Evolutionary conservation across 805 yeast species (phyloP).

Genomic region (Ogataea chonburiensis): DNA sequence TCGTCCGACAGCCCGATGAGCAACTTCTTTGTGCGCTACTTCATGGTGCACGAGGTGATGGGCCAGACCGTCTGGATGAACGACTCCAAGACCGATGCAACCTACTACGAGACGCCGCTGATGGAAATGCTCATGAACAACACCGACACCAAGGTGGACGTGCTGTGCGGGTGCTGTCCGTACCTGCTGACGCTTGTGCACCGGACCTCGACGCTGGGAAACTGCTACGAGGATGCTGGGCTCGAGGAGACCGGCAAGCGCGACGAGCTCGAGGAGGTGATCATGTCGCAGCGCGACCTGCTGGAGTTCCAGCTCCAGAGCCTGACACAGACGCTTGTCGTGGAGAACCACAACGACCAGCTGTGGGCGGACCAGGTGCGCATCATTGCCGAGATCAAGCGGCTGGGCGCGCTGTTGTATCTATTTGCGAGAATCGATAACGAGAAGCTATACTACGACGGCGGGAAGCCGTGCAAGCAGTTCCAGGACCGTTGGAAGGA

Average conservation of each 20-base stretch:
- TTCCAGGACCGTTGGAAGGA: constrained; percentile 14
- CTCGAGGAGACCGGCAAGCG: constrained; percentile 21
- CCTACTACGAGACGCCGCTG: constrained; percentile 28
- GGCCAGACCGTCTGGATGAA: constrained; percentile 43
- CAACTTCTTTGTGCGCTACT: constrained; percentile 38
- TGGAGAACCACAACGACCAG: constrained; percentile 15
- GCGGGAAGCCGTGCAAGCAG: constrained; percentile 9
- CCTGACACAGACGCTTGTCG: constrained; percentile 28
- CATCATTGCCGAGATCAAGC: constrained; percentile 39
- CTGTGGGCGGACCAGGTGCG: constrained; percentile 25
- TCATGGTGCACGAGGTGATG: constrained; percentile 44
- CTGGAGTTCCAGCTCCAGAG: constrained; percentile 28
- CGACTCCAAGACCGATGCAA: constrained; percentile 6
- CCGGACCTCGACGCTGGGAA: constrained; percentile 37
- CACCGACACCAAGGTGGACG: constrained; percentile 38
- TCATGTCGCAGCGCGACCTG: constrained; percentile 29
- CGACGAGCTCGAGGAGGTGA: constrained; percentile 21
- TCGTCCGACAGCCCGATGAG: constrained; percentile 33
- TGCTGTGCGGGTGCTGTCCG: constrained; percentile 42
- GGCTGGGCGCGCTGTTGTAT: constrained; percentile 36
- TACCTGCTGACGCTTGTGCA: constrained; percentile 37
- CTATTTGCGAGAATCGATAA: constrained; percentile 37
- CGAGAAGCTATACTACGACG: constrained; percentile 23
- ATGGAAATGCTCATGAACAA: constrained; percentile 32
- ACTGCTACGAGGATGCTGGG: constrained; percentile 36